phyloP scores from a whole-genome alignment of 495 filamentous ascomycete species.

The Chlorociboria aeruginascens region DNA sequence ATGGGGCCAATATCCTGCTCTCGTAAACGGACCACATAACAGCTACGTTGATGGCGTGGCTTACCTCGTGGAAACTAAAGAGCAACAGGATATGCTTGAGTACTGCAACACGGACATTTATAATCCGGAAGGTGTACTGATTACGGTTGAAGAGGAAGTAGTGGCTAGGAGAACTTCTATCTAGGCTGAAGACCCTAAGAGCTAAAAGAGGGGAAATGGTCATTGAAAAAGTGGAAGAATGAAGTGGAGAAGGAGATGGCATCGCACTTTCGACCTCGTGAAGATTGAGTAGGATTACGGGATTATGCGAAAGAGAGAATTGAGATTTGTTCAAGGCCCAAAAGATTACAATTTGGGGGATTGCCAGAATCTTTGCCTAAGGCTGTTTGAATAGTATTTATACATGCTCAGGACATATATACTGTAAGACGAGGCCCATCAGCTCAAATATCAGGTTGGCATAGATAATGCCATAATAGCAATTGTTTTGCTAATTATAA shows the following conservation, averaged over 20 bases:
- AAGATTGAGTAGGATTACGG: conserved; percentile 7
- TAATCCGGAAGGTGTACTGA: conserved; percentile 7
- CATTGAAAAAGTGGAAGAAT: conserved; percentile 9
- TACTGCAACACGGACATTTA: conserved; percentile 9
- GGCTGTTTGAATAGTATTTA: no score
- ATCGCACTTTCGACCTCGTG: conserved; percentile 4
- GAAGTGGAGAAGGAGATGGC: conserved; percentile 8
- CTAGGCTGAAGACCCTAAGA: conserved; percentile 2
- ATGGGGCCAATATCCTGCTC: conserved; percentile 13
- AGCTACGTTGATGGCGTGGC: conserved; percentile 8
- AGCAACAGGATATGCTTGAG: conserved; percentile 5
- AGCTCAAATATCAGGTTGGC: no score
- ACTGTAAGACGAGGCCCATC: no score
- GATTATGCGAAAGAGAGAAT: neutral
- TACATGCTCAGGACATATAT: no score
- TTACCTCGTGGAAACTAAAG: conserved; percentile 5
- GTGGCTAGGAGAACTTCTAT: conserved; percentile 8
- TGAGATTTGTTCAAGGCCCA: neutral
- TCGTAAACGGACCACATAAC: conserved; percentile 4
- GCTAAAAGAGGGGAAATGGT: conserved; percentile 6
- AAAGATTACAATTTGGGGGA: no score
- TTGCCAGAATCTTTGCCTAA: no score
- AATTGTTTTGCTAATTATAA: no score
- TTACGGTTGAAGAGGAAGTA: conserved; percentile 5
- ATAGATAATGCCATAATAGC: no score